These are phyloP conservation scores for Alloteropsis semialata DNA, from an alignment of 176 grass and related monocot genomes.

Conservation along the genomic window DNA sequence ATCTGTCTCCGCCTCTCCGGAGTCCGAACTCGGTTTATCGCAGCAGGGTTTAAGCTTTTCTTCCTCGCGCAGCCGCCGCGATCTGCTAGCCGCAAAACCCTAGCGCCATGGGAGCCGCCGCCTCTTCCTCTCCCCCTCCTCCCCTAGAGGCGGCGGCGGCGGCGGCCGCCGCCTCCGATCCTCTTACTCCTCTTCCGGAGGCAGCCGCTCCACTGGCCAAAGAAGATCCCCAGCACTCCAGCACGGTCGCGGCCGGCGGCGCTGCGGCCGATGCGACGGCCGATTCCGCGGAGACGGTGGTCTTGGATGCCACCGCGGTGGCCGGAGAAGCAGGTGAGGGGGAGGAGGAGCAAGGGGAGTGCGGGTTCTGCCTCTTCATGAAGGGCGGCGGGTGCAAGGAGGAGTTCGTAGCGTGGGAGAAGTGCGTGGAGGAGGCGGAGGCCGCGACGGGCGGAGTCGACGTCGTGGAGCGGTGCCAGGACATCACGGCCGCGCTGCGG, in stretches of 20 bases:
- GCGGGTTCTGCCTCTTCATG: slow-evolving; percentile 92
- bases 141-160: background rate
- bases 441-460: slow-evolving; percentile 28
- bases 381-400: slow-evolving; percentile 96
- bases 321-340: background rate
- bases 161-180: background rate
- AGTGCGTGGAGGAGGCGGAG: slow-evolving; percentile 77
- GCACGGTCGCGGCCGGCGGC: background rate
- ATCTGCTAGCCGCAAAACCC: slow-evolving; percentile 21
- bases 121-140: background rate
- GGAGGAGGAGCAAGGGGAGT: slow-evolving; percentile 66
- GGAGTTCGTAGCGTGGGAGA: slow-evolving; percentile 82
- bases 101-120: slow-evolving; percentile 44
- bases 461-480: slow-evolving; percentile 68
- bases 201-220: background rate
- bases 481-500: slow-evolving; percentile 54
- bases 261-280: background rate
- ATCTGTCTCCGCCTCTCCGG: too few species aligned
- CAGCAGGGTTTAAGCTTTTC: slow-evolving; percentile 30
- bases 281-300: slow-evolving; percentile 9
- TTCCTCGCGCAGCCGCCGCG: background rate
- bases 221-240: background rate
- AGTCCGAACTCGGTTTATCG: background rate
- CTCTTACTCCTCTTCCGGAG: background rate
- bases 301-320: slow-evolving; percentile 4